Conservation (phyloP, 2,329 filamentous ascomycete species). For the Claviceps digitariae region DNA sequence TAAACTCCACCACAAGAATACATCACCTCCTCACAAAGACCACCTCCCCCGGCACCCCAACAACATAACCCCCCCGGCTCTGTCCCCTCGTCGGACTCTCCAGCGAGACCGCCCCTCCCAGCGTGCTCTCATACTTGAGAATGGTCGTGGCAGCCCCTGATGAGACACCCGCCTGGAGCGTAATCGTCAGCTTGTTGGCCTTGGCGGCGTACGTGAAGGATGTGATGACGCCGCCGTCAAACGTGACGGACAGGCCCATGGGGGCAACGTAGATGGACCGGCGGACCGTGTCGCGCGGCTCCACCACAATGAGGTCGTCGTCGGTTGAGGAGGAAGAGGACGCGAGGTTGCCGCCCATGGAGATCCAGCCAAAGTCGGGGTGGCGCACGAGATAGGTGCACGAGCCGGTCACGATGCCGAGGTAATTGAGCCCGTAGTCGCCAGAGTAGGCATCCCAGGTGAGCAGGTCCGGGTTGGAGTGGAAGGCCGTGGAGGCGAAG, state of each 20-base stretch:
- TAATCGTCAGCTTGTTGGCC: background rate
- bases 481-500: constrained; percentile 41
- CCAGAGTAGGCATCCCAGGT: constrained; percentile 43
- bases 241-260: constrained; percentile 24
- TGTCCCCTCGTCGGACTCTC: background rate
- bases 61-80: background rate
- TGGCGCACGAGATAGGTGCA: constrained; percentile 36
- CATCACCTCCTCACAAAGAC: too few relatives aligned
- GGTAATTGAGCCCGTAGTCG: constrained; percentile 42
- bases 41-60: background rate
- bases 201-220: constrained; percentile 19
- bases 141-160: background rate
- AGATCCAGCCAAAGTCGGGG: constrained; percentile 29
- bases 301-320: constrained; percentile 20
- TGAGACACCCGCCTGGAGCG: background rate
- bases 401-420: constrained; percentile 36
- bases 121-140: constrained; percentile 1
- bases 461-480: constrained; percentile 41
- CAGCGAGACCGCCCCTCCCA: background rate
- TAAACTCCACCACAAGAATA: too few relatives aligned
- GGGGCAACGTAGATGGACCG: constrained; percentile 34
- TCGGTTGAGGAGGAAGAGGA: constrained; percentile 11
- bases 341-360: constrained; percentile 32
- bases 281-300: constrained; percentile 32
- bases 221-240: constrained; percentile 30